These are phyloP conservation scores for Agastache rugosa DNA, from an alignment of 257 asterid species.

Conservation along the genomic window DNA sequence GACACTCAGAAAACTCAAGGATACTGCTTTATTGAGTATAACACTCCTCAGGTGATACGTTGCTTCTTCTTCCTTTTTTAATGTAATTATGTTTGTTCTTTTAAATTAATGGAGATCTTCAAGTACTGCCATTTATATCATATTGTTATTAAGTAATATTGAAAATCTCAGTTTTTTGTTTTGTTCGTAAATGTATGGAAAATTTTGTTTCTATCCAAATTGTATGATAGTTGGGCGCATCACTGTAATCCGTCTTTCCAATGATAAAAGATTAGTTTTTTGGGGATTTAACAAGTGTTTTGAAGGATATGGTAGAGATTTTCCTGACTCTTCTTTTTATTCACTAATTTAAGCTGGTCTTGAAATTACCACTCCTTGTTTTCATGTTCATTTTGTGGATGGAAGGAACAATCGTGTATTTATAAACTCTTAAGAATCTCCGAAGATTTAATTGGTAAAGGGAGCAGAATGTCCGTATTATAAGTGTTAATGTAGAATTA, in stretches of 20 bases:
- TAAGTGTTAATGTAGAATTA: slow-evolving; percentile 2
- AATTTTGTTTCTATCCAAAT: neutral
- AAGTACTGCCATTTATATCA: neutral
- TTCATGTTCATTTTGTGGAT: neutral
- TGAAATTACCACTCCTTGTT: neutral
- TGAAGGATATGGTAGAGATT: neutral
- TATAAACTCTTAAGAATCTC: neutral
- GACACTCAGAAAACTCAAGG: slow-evolving; percentile 73
- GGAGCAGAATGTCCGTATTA: slow-evolving; percentile 8
- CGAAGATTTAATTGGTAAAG: neutral
- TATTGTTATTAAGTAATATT: neutral
- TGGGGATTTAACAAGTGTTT: neutral
- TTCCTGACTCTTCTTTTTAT: neutral
- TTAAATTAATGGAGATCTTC: too few relatives aligned
- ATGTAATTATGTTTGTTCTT: neutral
- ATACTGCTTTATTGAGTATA: slow-evolving; percentile 81
- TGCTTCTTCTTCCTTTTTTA: neutral
- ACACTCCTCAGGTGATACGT: slow-evolving; percentile 74
- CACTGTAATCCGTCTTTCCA: neutral
- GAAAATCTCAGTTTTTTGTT: neutral
- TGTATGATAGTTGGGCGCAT: neutral
- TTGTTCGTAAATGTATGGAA: neutral
- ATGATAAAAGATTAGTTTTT: neutral
- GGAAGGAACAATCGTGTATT: neutral
- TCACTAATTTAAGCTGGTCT: neutral